Evolutionary conservation across 352 stramenopile genomes (phyloP).

Genomic region (Albugo laibachii): DNA sequence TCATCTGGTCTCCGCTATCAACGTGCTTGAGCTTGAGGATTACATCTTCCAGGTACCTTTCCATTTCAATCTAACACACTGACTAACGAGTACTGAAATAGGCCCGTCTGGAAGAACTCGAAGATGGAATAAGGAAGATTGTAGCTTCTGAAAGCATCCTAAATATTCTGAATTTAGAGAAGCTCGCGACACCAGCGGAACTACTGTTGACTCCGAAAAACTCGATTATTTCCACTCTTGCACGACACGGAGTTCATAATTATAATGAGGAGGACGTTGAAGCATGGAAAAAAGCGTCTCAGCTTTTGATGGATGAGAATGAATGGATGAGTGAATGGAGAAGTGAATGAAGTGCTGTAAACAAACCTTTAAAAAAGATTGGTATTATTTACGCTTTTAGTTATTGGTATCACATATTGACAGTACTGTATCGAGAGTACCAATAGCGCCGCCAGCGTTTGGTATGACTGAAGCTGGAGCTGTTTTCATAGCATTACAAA

Average conservation of each 20-base stretch:
- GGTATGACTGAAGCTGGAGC: conserved; percentile 21
- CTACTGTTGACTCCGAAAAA: conserved; percentile 43
- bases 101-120: conserved; percentile 55
- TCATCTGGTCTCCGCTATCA: background rate
- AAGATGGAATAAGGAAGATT: conserved; percentile 59
- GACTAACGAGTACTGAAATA: conserved; percentile 7
- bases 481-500: conserved; percentile 37
- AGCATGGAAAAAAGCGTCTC: conserved; percentile 27
- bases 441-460: no score
- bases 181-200: conserved; percentile 65
- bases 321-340: conserved; percentile 66
- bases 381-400: no score
- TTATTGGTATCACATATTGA: no score
- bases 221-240: conserved; percentile 26
- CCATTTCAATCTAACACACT: background rate
- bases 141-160: conserved; percentile 19
- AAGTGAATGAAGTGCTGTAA: conserved; percentile 21
- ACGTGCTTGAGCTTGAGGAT: conserved; percentile 6
- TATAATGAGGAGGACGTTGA: conserved; percentile 7
- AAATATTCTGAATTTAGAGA: conserved; percentile 39
- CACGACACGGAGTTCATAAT: conserved; percentile 1
- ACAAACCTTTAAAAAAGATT: background rate
- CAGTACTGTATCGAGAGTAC: no score
- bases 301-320: conserved; percentile 16
- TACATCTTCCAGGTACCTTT: background rate